Percentiles rank a stretch among this genome's conserved stretches.
phyloP scores from a whole-genome alignment of 257 asterid genomes.

The Solanum chilense region DNA sequence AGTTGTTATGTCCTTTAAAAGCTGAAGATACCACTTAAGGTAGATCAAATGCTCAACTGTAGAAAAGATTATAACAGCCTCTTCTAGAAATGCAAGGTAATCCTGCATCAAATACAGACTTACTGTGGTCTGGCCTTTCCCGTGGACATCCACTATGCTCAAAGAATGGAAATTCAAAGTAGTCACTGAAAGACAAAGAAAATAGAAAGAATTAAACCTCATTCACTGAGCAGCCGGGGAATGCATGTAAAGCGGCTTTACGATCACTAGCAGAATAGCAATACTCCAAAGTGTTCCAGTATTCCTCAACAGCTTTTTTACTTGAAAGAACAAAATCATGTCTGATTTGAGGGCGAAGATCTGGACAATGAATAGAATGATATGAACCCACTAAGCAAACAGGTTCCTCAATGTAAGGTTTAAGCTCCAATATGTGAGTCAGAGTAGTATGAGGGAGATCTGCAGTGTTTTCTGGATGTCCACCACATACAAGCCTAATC shows the following conservation, averaged over 20 bases:
- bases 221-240: conserved; percentile 86
- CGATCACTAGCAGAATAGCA: conserved; percentile 72
- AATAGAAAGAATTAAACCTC: conserved; percentile 41
- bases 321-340: conserved; percentile 89
- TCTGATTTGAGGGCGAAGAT: conserved; percentile 90
- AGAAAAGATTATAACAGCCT: not conserved
- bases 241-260: conserved; percentile 80
- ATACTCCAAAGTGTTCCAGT: conserved; percentile 91
- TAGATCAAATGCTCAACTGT: not conserved
- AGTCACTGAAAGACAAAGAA: not conserved
- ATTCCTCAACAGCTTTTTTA: conserved; percentile 70
- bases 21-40: not conserved
- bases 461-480: conserved; percentile 36
- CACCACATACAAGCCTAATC: conserved; percentile 72
- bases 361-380: conserved; percentile 36
- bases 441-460: conserved; percentile 49
- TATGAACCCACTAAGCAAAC: conserved; percentile 32
- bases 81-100: not conserved
- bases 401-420: conserved; percentile 95
- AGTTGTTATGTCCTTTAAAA: not conserved
- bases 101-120: not conserved
- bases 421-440: conserved; percentile 72
- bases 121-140: not conserved
- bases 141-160: not conserved
- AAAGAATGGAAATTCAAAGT: not conserved